Evolutionary conservation across 108 stramenopile species (phyloP).

Genomic region (Nitzschia palea): DNA sequence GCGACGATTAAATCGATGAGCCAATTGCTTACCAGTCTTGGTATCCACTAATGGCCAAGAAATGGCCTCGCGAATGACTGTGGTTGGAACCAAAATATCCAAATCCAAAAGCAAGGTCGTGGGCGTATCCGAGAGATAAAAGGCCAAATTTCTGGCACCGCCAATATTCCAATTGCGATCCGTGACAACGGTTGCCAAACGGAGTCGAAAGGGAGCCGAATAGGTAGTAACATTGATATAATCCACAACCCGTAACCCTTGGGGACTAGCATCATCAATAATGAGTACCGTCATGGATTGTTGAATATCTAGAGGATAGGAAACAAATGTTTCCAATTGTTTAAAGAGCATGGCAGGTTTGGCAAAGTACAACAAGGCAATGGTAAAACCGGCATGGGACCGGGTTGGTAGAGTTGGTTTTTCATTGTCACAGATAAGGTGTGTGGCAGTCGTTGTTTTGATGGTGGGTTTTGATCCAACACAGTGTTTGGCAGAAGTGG

Average conservation of each 20-base stretch:
- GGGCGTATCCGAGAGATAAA: conserved; percentile 25
- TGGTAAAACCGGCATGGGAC: conserved; percentile 19
- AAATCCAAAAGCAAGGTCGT: conserved; percentile 20
- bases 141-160: conserved; percentile 34
- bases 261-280: conserved; percentile 31
- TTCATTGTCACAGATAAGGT: conserved; percentile 4
- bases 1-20: conserved; percentile 30
- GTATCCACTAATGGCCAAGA: conserved; percentile 7
- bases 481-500: neutral
- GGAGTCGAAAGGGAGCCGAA: neutral
- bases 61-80: conserved; percentile 8
- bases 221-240: conserved; percentile 5
- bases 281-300: conserved; percentile 11
- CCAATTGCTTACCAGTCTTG: neutral
- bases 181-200: conserved; percentile 18
- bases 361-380: conserved; percentile 29
- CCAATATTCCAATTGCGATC: conserved; percentile 29
- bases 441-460: neutral
- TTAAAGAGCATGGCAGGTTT: conserved; percentile 27
- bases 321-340: conserved; percentile 23
- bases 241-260: conserved; percentile 13
- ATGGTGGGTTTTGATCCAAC: neutral
- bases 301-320: conserved; percentile 19
- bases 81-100: conserved; percentile 21
- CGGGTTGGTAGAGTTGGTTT: neutral